Conservation (phyloP, 2,329 filamentous ascomycete species). For the Purpureocillium takamizusanense region DNA sequence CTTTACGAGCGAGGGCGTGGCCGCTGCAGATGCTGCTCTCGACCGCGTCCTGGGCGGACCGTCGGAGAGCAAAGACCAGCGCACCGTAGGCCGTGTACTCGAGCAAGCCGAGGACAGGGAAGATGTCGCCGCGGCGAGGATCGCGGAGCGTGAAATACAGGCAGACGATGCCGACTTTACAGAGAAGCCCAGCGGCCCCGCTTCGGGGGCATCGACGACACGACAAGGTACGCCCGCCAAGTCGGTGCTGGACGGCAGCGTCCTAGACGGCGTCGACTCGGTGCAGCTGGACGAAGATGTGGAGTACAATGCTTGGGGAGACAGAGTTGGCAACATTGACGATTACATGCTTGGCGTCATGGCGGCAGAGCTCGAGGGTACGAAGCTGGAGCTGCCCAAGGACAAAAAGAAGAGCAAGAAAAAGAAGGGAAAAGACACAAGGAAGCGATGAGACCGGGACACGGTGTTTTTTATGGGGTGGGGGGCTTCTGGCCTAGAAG, state of each 20-base stretch:
- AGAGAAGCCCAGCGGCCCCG: constrained; percentile 44
- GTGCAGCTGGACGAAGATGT: constrained; percentile 24
- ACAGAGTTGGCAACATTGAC: constrained; percentile 54
- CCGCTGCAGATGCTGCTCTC: constrained; percentile 73
- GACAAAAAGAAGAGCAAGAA: constrained; percentile 53
- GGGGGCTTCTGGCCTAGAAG: too few relatives aligned
- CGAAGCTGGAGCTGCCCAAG: constrained; percentile 52
- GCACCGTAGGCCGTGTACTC: constrained; percentile 60
- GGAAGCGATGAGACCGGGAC: constrained; percentile 29
- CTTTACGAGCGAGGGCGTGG: constrained; percentile 39
- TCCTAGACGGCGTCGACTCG: constrained; percentile 21
- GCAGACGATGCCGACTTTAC: constrained; percentile 81
- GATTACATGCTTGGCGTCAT: constrained; percentile 68
- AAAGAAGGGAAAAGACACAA: constrained; percentile 48
- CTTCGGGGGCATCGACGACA: constrained; percentile 40
- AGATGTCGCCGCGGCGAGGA: constrained; percentile 78
- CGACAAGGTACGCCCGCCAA: constrained; percentile 41
- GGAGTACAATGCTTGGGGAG: constrained; percentile 52
- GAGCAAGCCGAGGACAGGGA: constrained; percentile 89
- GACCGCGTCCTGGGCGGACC: constrained; percentile 70
- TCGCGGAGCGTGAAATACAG: constrained; percentile 81
- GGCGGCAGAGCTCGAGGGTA: constrained; percentile 50
- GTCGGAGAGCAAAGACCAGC: constrained; percentile 51
- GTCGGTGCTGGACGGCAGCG: constrained; percentile 21
- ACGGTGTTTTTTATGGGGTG: too few relatives aligned